Conservation (phyloP, 2,329 filamentous ascomycete species). For the Pyrenophora seminiperda region DNA sequence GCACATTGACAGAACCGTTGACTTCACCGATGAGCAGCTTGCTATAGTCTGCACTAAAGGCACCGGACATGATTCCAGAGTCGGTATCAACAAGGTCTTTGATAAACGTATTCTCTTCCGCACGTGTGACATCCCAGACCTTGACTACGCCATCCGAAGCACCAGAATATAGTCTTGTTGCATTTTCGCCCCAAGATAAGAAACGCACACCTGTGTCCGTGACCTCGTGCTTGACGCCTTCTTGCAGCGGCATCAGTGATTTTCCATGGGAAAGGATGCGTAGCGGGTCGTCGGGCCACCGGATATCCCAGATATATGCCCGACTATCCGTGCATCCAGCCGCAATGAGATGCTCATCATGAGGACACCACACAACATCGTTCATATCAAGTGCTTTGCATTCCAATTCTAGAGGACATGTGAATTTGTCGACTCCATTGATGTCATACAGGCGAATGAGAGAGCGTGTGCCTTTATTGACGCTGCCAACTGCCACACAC, state of each 20-base stretch:
- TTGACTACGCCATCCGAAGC: slow-evolving; percentile 66
- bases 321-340: slow-evolving; percentile 65
- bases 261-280: slow-evolving; percentile 58
- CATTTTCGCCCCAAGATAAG: slow-evolving; percentile 61
- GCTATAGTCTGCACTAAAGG: slow-evolving; percentile 61
- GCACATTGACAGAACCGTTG: slow-evolving; percentile 59
- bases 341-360: slow-evolving; percentile 58
- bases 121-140: slow-evolving; percentile 62
- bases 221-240: slow-evolving; percentile 52
- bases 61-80: slow-evolving; percentile 63
- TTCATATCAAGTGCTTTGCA: slow-evolving; percentile 67
- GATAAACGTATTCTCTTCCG: slow-evolving; percentile 57
- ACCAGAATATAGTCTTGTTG: slow-evolving; percentile 62
- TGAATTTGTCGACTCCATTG: slow-evolving; percentile 32
- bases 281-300: slow-evolving; percentile 53
- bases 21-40: slow-evolving; percentile 64
- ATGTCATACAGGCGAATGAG: slow-evolving; percentile 60
- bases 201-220: slow-evolving; percentile 64
- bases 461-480: slow-evolving; percentile 52
- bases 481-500: slow-evolving; percentile 49
- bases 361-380: slow-evolving; percentile 60
- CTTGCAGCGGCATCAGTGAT: slow-evolving; percentile 56
- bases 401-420: slow-evolving; percentile 53
- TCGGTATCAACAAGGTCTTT: slow-evolving; percentile 56
- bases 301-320: slow-evolving; percentile 66